Evolutionary conservation across 352 stramenopile species (phyloP), one percentile per base, ranked within the genome.

Genomic region (Blastocystis sp.): DNA sequence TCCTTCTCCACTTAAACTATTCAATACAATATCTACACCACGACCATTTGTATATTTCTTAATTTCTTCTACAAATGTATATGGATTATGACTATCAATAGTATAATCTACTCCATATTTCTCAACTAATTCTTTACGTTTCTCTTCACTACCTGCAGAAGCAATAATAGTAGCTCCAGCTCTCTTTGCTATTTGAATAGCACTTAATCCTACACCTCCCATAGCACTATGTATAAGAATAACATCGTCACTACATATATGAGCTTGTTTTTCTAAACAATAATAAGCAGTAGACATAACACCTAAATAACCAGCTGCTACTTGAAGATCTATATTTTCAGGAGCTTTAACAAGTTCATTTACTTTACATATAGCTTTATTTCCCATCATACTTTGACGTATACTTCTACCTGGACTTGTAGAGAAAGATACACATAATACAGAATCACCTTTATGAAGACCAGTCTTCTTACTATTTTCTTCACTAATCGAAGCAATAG

Each of bases 161-260:
- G 52, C 52, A 19, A 62, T 62, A 39, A 62, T 42, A 16, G 52
- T 62, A 4, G 32, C 37, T 24, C 52, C 52, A n/a, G 34, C 52
- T 13, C 19, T 13, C 24, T 62, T 39, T 1, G 52, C 52, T 13
- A 62, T 28, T 10, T 62, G 52, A 32, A 62, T 44, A 7, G 52
- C 52, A 0, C 33, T 42, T n/a, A 42, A 62, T 3, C 52, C 52
- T 4, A 62, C 52, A 19, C 52, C 52, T 10, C 52, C 52, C 4
- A 42, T 42, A 33, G 52, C 52, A 23, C 52, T 42, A 27, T 62
- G 52, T 18, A 62, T 62, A 16, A 62, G 52, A n/a, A n/a, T n/a
- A n/a, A n/a, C 4, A 62, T 30, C 5, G 11, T 34, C 37, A 40
- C 24, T 21, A 39, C 52, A 16, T 42, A 30, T 31, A 18, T 34